Evolutionary conservation across 495 filamentous ascomycete genomes (phyloP), one percentile per base, ranked within the genome.

Genomic region (Evansstolkia leycettana): DNA sequence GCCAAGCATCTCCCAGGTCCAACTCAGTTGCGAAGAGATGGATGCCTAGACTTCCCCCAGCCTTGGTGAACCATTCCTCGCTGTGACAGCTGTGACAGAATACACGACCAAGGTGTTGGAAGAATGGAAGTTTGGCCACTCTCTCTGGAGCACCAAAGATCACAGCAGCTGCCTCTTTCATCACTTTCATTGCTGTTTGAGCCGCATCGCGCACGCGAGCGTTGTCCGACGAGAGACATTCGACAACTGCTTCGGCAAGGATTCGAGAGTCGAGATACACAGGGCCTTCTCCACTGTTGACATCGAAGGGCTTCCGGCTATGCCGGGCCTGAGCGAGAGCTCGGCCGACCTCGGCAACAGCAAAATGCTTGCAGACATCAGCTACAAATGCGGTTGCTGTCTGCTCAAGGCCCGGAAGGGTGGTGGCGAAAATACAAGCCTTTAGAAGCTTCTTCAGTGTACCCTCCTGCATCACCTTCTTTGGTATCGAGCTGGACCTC

Each of bases 61-160:
- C 77, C 49, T 99, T 99, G 10, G 85, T 83, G 48, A 88, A 96
- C 92, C 92, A 99, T 42, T 96, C 88, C 51, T 95, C 88, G 44
- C 87, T 84, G 40, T 94, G 82, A 51, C 92, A 99, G 41, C 82
- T 82, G 54, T 99, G 92, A 44, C 82, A 86, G 57, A 95, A 94
- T 0, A 76, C 72, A 38, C 75, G 78, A 14, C 78, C 75, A 8
- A 96, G 62, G 48, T 86, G 78, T 40, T 68, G 64, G 58, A 95
- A 99, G 57, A 95, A 86, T 1, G 74, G 71, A 7, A 96, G 63
- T 34, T 75, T 73, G 9, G 78, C 66, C 7, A 84, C 75, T 27
- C 78, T 67, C n/a, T 70, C 67, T 6, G 73, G 55, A 9, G 73
- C 71, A 11, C 88, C 90, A 47, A 96, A 85, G 17, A 99, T 82